phyloP scores from a whole-genome alignment of 73 alveolate genomes.

The Tetrahymena thermophila region DNA sequence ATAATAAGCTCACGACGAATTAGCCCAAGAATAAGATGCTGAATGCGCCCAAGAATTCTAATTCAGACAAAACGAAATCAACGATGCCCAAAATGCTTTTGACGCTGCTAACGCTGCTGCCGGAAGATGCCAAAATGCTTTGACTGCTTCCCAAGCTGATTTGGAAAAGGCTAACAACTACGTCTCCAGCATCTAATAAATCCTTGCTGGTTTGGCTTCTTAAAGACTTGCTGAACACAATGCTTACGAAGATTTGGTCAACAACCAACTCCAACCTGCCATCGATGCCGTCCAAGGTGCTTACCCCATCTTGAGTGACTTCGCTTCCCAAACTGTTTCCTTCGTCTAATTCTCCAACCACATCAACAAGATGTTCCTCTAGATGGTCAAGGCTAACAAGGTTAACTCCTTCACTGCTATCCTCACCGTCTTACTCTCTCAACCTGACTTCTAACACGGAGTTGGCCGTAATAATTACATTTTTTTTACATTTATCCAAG shows the following conservation, averaged over 20 bases:
- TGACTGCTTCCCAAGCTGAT: neutral
- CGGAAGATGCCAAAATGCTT: neutral
- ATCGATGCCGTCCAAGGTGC: constrained; percentile 1
- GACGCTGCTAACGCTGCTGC: neutral
- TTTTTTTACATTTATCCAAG: neutral
- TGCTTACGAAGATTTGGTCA: neutral
- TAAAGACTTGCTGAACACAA: constrained; percentile 2
- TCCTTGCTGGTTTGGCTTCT: neutral
- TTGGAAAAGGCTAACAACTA: neutral
- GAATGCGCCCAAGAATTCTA: neutral
- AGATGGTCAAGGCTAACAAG: neutral
- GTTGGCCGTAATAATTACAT: neutral
- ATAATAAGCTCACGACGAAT: neutral
- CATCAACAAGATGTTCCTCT: neutral
- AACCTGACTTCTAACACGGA: neutral
- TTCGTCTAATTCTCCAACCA: neutral
- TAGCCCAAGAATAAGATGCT: neutral
- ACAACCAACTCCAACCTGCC: neutral
- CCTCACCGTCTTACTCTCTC: neutral
- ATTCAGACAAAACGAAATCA: neutral
- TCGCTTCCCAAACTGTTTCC: neutral
- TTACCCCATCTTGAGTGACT: neutral
- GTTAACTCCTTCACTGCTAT: neutral
- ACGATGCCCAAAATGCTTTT: neutral
- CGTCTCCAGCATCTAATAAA: neutral